Evolutionary conservation across 2,329 filamentous ascomycete genomes (phyloP), one percentile per base, ranked within the genome.

Genomic region (Furcasterigmium furcatum): DNA sequence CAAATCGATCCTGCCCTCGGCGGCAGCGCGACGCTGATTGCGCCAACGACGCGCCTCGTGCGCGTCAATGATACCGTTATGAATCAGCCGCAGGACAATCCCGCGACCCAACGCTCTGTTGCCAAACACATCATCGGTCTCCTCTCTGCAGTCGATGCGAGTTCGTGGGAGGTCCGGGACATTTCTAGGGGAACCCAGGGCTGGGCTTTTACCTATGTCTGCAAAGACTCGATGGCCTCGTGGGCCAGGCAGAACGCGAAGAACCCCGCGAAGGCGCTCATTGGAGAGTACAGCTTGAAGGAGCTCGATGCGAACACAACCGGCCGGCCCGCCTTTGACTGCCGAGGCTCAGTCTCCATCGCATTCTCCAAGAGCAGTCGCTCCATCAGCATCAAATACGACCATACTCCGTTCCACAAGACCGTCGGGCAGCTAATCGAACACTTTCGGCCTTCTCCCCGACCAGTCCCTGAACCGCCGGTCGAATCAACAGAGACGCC

Each of bases 261-360:
- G 56, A 64, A 55, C 18, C 54, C 65, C 14, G 52, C 62, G 14
- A 71, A 67, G 48, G 53, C 61, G 5, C 56, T 67, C 20, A 70
- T 81, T 36, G 76, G 67, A 8, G 72, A 74, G 38, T 80, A 71
- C 52, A 79, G 70, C 44, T 62, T 67, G 21, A 70, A 68, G 50
- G 72, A 72, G 10, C 62, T 70, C 8, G 73, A 81, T 51, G 63
- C 68, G 1, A 48, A 67, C 25, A 66, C 73, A 13, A 6, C 50
- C 79, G 76, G 63, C 22, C 75, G 79, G 13, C 79, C 79, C 43
- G 79, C 79, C 0, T 83, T 81, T 51, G 77, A 83, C 53, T 83
- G 79, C 48, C 70, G 74, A 30, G 79, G 79, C 16, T 65, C 66
- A 1, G 58, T 82, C 16, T 67, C 61, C 3, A 67, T 83, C 36